Evolutionary conservation across 148 eudicot genomes (phyloP).

Genomic region (Persicaria tinctoria): DNA sequence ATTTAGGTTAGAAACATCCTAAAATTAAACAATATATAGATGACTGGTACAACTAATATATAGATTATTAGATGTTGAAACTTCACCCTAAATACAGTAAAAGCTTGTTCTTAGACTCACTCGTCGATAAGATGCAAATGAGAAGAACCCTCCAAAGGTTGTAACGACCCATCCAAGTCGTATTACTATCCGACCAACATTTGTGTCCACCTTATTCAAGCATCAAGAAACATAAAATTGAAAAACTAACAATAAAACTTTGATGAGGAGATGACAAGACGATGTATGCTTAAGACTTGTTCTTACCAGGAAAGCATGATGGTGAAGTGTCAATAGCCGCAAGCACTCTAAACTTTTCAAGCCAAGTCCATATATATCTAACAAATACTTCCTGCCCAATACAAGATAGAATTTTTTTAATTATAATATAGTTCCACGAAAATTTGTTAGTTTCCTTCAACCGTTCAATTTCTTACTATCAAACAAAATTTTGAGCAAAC

Average conservation of each 20-base stretch:
- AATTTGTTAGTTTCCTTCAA: too few relatives aligned
- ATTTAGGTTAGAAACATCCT: too few relatives aligned
- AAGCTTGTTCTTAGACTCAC: background rate
- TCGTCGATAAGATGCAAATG: background rate
- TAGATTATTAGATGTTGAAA: too few relatives aligned
- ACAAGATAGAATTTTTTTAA: background rate
- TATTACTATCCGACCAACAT: slow-evolving; percentile 10
- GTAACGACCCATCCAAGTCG: slow-evolving; percentile 9
- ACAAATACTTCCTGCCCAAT: slow-evolving; percentile 26
- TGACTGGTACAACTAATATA: too few relatives aligned
- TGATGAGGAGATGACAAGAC: too few relatives aligned
- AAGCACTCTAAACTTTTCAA: slow-evolving; percentile 39
- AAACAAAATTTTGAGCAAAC: too few relatives aligned
- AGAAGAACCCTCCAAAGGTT: background rate
- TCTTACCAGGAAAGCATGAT: slow-evolving; percentile 47
- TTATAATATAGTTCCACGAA: too few relatives aligned
- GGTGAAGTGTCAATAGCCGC: slow-evolving; percentile 36
- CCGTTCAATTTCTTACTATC: too few relatives aligned
- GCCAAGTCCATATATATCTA: slow-evolving; percentile 28
- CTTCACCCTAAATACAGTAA: background rate
- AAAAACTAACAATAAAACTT: background rate
- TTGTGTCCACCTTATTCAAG: slow-evolving; percentile 2
- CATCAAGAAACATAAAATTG: background rate
- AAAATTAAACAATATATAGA: too few relatives aligned
- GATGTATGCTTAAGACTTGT: background rate